phyloP scores from a whole-genome alignment of 23 red algal species.

The Chondrus crispus region DNA sequence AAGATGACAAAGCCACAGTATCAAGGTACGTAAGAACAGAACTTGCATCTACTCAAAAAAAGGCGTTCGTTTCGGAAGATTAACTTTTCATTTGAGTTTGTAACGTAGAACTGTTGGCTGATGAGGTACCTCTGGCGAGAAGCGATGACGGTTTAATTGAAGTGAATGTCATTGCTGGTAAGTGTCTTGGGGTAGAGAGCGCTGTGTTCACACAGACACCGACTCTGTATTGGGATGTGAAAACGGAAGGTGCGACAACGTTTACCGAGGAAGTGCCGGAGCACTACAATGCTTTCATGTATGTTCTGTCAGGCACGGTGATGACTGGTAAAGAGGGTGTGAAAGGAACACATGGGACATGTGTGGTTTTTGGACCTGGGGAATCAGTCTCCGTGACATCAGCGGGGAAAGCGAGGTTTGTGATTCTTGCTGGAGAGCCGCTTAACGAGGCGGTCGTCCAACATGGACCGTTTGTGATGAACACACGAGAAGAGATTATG shows the following conservation, averaged over 20 bases:
- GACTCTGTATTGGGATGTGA: conserved; percentile 79
- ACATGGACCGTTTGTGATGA: conserved; percentile 94
- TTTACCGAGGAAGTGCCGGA: conserved; percentile 52
- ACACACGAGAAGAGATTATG: conserved; percentile 69
- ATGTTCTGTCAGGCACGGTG: conserved; percentile 65
- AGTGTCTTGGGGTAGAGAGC: conserved; percentile 50
- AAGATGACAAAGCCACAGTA: conserved; percentile 86
- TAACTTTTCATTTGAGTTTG: background rate
- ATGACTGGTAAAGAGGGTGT: conserved; percentile 32
- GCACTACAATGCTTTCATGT: conserved; percentile 74
- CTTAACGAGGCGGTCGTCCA: conserved; percentile 70
- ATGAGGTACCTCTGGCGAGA: conserved; percentile 57
- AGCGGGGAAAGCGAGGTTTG: conserved; percentile 58
- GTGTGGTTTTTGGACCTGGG: conserved; percentile 57
- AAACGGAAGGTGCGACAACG: conserved; percentile 27
- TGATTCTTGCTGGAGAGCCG: conserved; percentile 79
- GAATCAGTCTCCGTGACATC: conserved; percentile 32
- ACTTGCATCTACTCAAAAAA: too few relatives aligned
- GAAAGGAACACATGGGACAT: conserved; percentile 48
- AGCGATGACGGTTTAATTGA: conserved; percentile 25
- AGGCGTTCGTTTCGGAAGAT: background rate
- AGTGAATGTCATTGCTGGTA: conserved; percentile 75
- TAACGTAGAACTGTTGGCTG: conserved; percentile 36
- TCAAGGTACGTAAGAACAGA: conserved; percentile 66
- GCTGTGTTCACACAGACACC: conserved; percentile 81